These are phyloP conservation scores for Penicillium roqueforti DNA, from an alignment of 495 filamentous ascomycete species.

Conservation along the genomic window DNA sequence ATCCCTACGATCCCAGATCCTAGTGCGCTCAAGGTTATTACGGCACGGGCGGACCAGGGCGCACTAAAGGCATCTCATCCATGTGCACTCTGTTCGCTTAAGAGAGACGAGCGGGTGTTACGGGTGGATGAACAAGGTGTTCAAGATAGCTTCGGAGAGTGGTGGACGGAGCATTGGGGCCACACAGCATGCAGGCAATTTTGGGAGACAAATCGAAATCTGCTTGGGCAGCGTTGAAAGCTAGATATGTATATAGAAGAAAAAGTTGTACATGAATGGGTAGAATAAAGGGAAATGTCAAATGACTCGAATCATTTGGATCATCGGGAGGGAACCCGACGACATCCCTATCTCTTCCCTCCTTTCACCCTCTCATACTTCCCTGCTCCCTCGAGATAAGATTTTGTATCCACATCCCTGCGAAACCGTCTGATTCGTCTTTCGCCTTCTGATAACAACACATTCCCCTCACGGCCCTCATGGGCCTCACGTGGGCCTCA, in stretches of 20 bases:
- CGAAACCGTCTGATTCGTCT: not conserved
- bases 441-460: not conserved
- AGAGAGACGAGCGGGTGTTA: slow-evolving; percentile 73
- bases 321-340: slow-evolving; percentile 2
- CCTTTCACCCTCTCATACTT: no score
- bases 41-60: slow-evolving; percentile 45
- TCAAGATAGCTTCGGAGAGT: slow-evolving; percentile 88
- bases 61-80: slow-evolving; percentile 65
- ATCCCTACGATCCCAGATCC: slow-evolving; percentile 67
- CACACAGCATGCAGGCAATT: slow-evolving; percentile 77
- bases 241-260: no score
- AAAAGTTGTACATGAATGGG: no score
- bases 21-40: slow-evolving; percentile 55
- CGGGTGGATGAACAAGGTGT: slow-evolving; percentile 67
- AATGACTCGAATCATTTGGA: not conserved
- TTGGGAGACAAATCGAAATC: slow-evolving; percentile 70
- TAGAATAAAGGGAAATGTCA: not conserved
- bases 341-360: no score
- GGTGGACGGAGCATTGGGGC: slow-evolving; percentile 92
- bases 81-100: slow-evolving; percentile 88
- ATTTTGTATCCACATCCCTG: not conserved
- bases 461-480: not conserved
- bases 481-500: no score
- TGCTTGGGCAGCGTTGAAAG: slow-evolving; percentile 59
- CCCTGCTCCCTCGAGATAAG: no score